phyloP scores from a whole-genome alignment of 2,329 filamentous ascomycete species.

The Trichoderma sp. region DNA sequence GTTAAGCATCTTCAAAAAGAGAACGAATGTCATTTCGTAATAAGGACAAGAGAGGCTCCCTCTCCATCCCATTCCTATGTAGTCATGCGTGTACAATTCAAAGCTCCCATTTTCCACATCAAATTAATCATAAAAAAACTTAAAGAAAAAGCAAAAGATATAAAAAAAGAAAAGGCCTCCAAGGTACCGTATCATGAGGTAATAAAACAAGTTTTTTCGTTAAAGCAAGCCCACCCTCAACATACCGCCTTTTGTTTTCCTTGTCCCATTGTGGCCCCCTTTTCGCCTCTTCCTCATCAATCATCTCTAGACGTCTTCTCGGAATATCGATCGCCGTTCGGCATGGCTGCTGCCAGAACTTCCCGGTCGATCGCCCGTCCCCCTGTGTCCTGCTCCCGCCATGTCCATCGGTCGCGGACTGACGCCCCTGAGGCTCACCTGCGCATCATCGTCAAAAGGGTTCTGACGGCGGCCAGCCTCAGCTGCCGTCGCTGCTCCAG shows the following conservation, averaged over 20 bases:
- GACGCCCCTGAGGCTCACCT: constrained; percentile 67
- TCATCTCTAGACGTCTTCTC: constrained; percentile 58
- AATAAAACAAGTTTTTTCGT: neutral
- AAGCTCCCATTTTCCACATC: neutral
- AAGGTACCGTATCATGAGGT: neutral
- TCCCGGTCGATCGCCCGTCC: constrained; percentile 36
- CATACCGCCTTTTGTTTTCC: neutral
- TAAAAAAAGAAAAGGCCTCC: neutral
- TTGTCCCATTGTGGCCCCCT: neutral
- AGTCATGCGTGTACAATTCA: neutral
- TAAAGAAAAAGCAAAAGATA: neutral
- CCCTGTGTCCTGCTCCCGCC: constrained; percentile 32
- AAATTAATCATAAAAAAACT: neutral
- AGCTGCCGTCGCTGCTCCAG: constrained; percentile 33
- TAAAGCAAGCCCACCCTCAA: neutral
- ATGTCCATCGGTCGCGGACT: constrained; percentile 73
- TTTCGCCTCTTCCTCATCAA: neutral
- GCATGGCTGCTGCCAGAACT: constrained; percentile 60
- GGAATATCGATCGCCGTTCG: constrained; percentile 69
- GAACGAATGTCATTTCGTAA: neutral
- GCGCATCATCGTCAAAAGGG: constrained; percentile 71
- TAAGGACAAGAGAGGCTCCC: neutral
- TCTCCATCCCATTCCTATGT: neutral
- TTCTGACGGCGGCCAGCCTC: constrained; percentile 43
- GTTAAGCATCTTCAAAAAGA: neutral